Evolutionary conservation across 495 filamentous ascomycete species (phyloP).

Genomic region (Astrothelium macrocarpum): DNA sequence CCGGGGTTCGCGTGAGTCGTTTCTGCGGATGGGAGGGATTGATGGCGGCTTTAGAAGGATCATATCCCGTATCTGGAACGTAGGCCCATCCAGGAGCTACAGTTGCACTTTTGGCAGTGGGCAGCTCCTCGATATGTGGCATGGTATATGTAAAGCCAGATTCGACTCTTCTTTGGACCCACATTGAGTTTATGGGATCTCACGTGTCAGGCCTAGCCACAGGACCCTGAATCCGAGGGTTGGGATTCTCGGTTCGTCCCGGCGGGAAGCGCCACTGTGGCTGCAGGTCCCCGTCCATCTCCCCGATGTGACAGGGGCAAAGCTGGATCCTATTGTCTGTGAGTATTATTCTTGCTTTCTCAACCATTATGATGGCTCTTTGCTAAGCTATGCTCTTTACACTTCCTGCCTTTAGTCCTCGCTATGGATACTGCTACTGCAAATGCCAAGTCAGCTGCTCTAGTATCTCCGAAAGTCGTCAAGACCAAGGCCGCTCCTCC

Average conservation of each 20-base stretch:
- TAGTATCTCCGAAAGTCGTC: conserved; percentile 30
- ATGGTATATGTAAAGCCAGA: conserved; percentile 26
- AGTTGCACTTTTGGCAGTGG: conserved; percentile 52
- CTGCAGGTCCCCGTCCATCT: background rate
- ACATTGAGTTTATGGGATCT: background rate
- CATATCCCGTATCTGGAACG: conserved; percentile 63
- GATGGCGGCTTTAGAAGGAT: conserved; percentile 49
- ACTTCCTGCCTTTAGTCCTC: background rate
- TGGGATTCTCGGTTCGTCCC: background rate
- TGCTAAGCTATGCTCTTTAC: background rate
- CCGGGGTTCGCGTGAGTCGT: conserved; percentile 40
- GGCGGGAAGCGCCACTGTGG: background rate
- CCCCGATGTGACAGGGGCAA: background rate
- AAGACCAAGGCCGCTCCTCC: conserved; percentile 25
- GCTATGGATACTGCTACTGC: conserved; percentile 26
- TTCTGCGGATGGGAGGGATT: conserved; percentile 51
- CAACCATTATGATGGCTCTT: background rate
- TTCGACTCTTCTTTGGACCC: background rate
- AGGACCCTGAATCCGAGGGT: background rate
- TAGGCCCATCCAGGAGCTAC: conserved; percentile 77
- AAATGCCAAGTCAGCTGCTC: conserved; percentile 21
- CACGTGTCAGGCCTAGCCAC: background rate
- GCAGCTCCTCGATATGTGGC: conserved; percentile 66
- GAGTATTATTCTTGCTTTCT: no score
- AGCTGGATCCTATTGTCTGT: background rate